These are phyloP conservation scores for Chaetomium fimeti DNA, from an alignment of 495 filamentous ascomycete species.

Conservation along the genomic window DNA sequence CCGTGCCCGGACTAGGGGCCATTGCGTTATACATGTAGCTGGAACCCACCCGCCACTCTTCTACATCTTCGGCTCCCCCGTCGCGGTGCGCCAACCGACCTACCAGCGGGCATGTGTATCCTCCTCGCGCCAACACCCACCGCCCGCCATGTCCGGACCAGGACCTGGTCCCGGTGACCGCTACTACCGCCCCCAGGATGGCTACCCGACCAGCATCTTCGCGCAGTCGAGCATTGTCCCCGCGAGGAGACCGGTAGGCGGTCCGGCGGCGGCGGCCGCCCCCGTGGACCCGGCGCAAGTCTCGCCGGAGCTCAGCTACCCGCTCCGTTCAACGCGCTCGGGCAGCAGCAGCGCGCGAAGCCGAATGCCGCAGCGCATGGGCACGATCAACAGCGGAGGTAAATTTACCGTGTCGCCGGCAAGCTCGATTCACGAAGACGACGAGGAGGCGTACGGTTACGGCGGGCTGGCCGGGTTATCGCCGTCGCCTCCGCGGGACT, in stretches of 20 bases:
- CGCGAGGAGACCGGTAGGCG: background rate
- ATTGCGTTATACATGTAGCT: no score
- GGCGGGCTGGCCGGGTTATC: background rate
- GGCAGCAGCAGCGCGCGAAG: background rate
- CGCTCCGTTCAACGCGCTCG: background rate
- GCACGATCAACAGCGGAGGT: constrained; percentile 21
- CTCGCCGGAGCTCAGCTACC: constrained; percentile 1
- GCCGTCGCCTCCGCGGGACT: constrained; percentile 11
- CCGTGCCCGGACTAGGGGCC: no score
- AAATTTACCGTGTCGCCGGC: constrained; percentile 29
- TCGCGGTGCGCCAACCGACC: no score
- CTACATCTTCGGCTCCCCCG: background rate
- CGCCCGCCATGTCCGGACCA: constrained; percentile 5
- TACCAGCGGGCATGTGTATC: background rate
- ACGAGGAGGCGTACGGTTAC: constrained; percentile 7
- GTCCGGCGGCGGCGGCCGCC: background rate
- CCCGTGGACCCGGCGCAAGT: background rate
- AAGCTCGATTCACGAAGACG: constrained; percentile 28
- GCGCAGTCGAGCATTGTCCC: background rate
- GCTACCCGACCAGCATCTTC: background rate
- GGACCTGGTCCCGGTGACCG: constrained; percentile 3
- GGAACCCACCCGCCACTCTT: no score
- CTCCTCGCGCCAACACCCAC: background rate
- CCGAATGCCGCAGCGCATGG: constrained; percentile 18
- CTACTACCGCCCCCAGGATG: constrained; percentile 12